A percentile compares a stretch with the other conserved stretches of the same genome.
These are phyloP conservation scores for Mycosphaerella arachidis DNA, from an alignment of 2,329 filamentous ascomycete genomes.

Conservation along the genomic window DNA sequence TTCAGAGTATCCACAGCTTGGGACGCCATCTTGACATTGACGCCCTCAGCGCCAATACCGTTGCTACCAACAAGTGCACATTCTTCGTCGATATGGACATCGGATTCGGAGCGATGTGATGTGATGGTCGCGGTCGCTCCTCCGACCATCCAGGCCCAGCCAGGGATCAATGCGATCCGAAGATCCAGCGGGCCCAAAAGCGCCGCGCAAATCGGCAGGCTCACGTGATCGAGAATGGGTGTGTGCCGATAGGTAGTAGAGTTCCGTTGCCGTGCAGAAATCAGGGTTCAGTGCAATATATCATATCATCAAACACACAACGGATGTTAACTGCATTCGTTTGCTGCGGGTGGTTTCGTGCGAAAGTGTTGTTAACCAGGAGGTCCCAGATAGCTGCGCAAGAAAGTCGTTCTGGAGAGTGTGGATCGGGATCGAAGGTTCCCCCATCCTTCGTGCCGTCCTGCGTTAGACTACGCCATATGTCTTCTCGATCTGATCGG, in stretches of 20 bases:
- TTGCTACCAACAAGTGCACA: background rate
- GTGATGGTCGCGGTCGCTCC: background rate
- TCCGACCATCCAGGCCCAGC: background rate
- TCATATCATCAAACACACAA: background rate
- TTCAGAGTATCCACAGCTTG: slow-evolving; percentile 3
- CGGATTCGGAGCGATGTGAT: no score
- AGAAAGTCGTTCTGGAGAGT: background rate
- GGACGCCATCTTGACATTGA: slow-evolving; percentile 13
- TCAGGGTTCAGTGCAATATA: background rate
- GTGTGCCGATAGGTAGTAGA: background rate
- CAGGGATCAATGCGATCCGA: background rate
- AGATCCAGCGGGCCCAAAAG: background rate
- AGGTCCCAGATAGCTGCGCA: background rate
- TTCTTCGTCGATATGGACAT: slow-evolving; percentile 3
- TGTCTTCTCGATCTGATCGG: background rate
- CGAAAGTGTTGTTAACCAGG: background rate
- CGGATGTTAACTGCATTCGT: background rate
- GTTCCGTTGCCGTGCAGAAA: background rate
- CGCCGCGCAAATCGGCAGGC: background rate
- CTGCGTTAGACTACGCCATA: background rate
- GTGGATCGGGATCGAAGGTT: background rate
- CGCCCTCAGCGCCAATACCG: background rate
- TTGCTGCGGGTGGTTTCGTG: background rate
- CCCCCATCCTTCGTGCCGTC: background rate
- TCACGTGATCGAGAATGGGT: background rate